These are phyloP conservation scores for Diplodia sapinea DNA, from an alignment of 2,329 filamentous ascomycete genomes.

Conservation along the genomic window DNA sequence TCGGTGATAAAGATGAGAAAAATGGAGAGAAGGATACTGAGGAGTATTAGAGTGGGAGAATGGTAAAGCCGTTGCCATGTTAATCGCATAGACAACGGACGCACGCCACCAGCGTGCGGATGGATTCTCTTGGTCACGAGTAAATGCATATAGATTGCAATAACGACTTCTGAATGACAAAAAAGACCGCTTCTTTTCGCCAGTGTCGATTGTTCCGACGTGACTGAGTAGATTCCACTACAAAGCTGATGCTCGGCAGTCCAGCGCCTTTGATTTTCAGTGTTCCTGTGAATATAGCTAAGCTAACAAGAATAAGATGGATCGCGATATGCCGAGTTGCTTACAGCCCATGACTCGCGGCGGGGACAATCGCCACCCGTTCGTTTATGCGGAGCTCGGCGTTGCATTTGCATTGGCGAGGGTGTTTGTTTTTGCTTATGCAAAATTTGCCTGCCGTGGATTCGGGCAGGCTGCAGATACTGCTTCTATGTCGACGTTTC, in stretches of 20 bases:
- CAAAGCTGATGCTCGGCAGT: no score
- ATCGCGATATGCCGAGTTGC: not conserved
- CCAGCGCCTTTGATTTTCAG: no score
- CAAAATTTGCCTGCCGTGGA: not conserved
- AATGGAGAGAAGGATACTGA: not conserved
- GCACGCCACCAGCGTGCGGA: not conserved
- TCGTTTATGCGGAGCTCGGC: not conserved
- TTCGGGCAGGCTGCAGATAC: not conserved
- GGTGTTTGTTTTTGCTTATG: not conserved
- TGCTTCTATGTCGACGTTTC: no score
- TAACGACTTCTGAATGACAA: conserved; percentile 26
- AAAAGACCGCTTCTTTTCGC: conserved; percentile 1
- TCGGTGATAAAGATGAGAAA: conserved; percentile 16
- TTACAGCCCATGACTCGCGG: not conserved
- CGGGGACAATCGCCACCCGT: not conserved
- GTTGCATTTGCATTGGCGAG: not conserved
- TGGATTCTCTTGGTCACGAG: conserved; percentile 12
- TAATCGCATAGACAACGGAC: conserved; percentile 17
- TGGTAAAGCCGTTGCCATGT: conserved; percentile 10
- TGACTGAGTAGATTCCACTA: no score
- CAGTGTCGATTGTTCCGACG: not conserved
- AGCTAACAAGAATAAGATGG: no score
- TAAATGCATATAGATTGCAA: conserved; percentile 28
- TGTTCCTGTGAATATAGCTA: no score
- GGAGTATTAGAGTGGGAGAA: conserved; percentile 4